Evolutionary conservation across 2,329 filamentous ascomycete genomes (phyloP).

Genomic region (Chaetoscypha palmicola): DNA sequence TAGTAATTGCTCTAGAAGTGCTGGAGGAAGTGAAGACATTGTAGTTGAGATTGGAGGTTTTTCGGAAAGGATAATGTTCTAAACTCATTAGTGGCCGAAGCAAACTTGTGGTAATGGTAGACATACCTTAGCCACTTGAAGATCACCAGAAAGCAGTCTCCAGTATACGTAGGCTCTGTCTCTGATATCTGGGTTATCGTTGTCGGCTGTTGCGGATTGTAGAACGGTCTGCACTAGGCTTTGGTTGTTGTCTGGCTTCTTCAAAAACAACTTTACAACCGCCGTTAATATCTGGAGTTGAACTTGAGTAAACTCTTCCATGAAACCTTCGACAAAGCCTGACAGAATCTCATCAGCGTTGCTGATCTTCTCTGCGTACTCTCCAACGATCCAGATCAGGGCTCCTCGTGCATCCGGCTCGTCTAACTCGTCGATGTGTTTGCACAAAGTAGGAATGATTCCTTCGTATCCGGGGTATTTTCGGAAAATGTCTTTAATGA

Average conservation of each 20-base stretch:
- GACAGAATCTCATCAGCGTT: conserved; percentile 93
- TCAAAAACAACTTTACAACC: conserved; percentile 94
- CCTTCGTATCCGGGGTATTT: conserved; percentile 98
- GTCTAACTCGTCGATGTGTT: conserved; percentile 94
- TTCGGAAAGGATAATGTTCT: conserved; percentile 84
- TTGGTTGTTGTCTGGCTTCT: conserved; percentile 90
- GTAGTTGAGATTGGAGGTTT: conserved; percentile 93
- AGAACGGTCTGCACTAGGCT: conserved; percentile 89
- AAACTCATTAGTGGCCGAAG: conserved; percentile 22
- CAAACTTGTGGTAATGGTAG: neutral
- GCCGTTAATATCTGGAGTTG: conserved; percentile 96
- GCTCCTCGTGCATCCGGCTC: conserved; percentile 86
- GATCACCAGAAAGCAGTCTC: conserved; percentile 88
- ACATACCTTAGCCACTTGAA: conserved; percentile 76
- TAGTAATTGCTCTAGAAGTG: conserved; percentile 83
- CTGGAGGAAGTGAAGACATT: conserved; percentile 78
- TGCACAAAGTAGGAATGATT: conserved; percentile 91
- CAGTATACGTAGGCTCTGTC: conserved; percentile 98
- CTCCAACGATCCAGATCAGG: conserved; percentile 97
- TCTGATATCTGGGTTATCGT: conserved; percentile 94
- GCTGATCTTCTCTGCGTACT: conserved; percentile 98
- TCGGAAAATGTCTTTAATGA: conserved; percentile 96
- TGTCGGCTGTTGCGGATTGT: conserved; percentile 85
- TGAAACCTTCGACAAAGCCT: conserved; percentile 88
- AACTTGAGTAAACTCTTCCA: conserved; percentile 97